phyloP scores from a whole-genome alignment of 495 filamentous ascomycete genomes.

The Neurospora sp. region DNA sequence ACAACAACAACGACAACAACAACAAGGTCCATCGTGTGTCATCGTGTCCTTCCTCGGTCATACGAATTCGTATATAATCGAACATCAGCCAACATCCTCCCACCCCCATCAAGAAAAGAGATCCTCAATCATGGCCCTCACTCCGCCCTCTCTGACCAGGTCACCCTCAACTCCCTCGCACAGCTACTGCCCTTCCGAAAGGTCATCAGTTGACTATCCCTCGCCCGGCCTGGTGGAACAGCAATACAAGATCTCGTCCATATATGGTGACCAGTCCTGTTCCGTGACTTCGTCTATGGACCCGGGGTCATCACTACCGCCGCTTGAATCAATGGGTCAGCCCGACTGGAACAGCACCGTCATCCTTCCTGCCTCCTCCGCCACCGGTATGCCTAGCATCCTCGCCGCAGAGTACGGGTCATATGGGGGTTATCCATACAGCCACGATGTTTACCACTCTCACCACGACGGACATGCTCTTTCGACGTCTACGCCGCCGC shows the following conservation, averaged over 20 bases:
- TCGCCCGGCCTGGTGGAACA: constrained; percentile 34
- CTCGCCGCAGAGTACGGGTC: constrained; percentile 43
- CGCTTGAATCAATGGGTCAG: constrained; percentile 33
- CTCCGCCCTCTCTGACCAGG: constrained; percentile 38
- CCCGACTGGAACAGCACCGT: constrained; percentile 31
- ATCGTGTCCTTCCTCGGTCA: constrained; percentile 4
- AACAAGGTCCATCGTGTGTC: constrained; percentile 6
- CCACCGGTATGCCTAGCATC: constrained; percentile 35
- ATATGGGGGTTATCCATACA: constrained; percentile 39
- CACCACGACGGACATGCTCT: constrained; percentile 34
- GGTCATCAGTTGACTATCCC: constrained; percentile 36
- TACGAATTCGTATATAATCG: constrained; percentile 14
- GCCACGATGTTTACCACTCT: constrained; percentile 38
- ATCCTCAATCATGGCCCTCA: constrained; percentile 33
- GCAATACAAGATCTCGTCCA: constrained; percentile 36
- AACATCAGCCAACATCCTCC: constrained; percentile 14
- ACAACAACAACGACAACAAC: constrained; percentile 9
- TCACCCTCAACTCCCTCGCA: constrained; percentile 37
- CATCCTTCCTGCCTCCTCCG: constrained; percentile 29
- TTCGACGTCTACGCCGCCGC: constrained; percentile 31
- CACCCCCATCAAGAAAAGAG: constrained; percentile 2
- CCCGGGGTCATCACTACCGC: constrained; percentile 29
- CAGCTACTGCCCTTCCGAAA: constrained; percentile 37
- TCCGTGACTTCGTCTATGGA: constrained; percentile 29
- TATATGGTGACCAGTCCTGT: constrained; percentile 35